Evolutionary conservation across 202 grass and related monocot genomes (phyloP).

Genomic region (Panicum virgatum): DNA sequence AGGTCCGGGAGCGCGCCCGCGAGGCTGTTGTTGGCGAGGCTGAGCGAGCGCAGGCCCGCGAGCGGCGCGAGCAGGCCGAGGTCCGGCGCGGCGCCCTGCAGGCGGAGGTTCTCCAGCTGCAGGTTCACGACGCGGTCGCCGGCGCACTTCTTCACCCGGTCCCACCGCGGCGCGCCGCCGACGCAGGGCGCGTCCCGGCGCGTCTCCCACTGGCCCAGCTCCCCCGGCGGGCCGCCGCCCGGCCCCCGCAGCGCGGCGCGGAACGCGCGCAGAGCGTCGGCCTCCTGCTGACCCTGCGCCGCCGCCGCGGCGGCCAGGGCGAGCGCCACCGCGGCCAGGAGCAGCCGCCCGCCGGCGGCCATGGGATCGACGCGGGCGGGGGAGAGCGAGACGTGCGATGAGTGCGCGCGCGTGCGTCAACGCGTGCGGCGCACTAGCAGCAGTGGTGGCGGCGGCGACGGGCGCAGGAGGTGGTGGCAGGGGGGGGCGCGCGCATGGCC

Average conservation of each 20-base stretch:
- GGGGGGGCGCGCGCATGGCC: conserved; percentile 7
- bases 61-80: conserved; percentile 38
- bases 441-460: conserved; percentile 1
- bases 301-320: background rate
- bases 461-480: background rate
- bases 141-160: conserved; percentile 31
- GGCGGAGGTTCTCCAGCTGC: conserved; percentile 49
- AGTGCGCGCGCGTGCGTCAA: too few species aligned
- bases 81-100: conserved; percentile 42
- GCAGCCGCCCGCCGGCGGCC: conserved; percentile 48
- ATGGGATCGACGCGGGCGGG: conserved; percentile 42
- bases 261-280: conserved; percentile 39
- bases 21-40: conserved; percentile 70
- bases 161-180: too few species aligned
- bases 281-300: background rate
- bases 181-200: conserved; percentile 28
- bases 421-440: conserved; percentile 18
- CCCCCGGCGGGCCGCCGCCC: background rate
- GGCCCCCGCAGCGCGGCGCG: conserved; percentile 17
- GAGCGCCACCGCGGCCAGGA: conserved; percentile 25
- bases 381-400: background rate
- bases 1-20: conserved; percentile 61
- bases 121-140: conserved; percentile 33
- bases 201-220: conserved; percentile 31
- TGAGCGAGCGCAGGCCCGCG: conserved; percentile 55